phyloP scores from a whole-genome alignment of 2,329 filamentous ascomycete genomes.

The Allantophomopsis lycopodina region DNA sequence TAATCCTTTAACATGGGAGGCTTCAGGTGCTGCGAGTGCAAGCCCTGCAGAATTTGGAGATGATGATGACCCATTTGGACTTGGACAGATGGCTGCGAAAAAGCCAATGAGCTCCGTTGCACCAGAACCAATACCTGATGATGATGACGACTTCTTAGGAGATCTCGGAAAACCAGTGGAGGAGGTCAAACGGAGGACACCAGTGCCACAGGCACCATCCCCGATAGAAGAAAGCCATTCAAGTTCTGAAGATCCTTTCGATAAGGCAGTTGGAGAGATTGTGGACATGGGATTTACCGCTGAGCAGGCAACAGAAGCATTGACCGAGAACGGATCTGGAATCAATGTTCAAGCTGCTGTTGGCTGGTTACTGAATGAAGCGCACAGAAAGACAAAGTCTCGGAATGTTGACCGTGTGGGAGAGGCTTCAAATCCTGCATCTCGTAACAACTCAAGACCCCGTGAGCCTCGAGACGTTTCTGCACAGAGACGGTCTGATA shows the following conservation, averaged over 20 bases:
- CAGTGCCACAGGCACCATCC: conserved; percentile 19
- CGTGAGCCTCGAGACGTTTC: conserved; percentile 31
- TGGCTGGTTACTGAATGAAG: conserved; percentile 80
- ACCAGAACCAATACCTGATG: conserved; percentile 18
- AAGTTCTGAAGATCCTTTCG: conserved; percentile 45
- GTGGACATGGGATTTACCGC: conserved; percentile 90
- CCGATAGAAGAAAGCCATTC: conserved; percentile 11
- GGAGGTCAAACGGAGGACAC: conserved; percentile 37
- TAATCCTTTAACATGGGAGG: conserved; percentile 38
- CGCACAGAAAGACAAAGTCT: conserved; percentile 69
- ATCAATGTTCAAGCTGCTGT: conserved; percentile 76
- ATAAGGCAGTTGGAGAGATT: conserved; percentile 73
- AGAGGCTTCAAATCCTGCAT: conserved; percentile 8
- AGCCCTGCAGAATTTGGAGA: conserved; percentile 27
- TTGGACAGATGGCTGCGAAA: conserved; percentile 45
- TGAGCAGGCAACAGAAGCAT: conserved; percentile 67
- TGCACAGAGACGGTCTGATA: conserved; percentile 33
- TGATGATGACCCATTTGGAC: conserved; percentile 80
- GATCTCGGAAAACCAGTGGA: conserved; percentile 52
- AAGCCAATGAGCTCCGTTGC: conserved; percentile 12
- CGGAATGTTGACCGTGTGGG: conserved; percentile 29
- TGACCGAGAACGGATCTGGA: conserved; percentile 68
- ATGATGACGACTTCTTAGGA: conserved; percentile 53
- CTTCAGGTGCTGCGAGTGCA: conserved; percentile 12
- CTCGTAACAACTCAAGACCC: conserved; percentile 43